These are phyloP conservation scores for Dissophora ornata DNA, from an alignment of 192 early-diverging fungal genomes.

Conservation along the genomic window DNA sequence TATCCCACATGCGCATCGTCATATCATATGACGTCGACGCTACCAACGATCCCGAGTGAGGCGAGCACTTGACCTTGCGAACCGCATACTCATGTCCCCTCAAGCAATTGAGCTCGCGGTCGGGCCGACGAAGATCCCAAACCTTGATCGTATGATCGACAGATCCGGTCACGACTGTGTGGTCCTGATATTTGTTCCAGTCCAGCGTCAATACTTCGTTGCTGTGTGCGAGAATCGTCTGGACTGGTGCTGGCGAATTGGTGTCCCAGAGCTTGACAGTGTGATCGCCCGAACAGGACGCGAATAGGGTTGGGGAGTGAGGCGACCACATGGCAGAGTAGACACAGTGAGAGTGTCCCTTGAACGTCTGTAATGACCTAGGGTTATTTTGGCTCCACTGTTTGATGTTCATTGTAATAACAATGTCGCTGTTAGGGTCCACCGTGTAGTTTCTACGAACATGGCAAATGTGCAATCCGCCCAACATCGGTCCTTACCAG, in stretches of 20 bases:
- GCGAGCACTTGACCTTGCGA: constrained; percentile 91
- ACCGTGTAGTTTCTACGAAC: neutral
- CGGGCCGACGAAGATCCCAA: constrained; percentile 89
- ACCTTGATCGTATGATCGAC: constrained; percentile 91
- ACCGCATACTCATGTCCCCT: constrained; percentile 94
- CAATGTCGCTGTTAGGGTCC: neutral
- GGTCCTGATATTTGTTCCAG: constrained; percentile 96
- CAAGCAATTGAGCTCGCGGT: constrained; percentile 78
- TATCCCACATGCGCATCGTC: constrained; percentile 96
- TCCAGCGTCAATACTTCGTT: constrained; percentile 93
- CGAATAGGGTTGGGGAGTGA: constrained; percentile 77
- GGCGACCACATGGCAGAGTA: constrained; percentile 92
- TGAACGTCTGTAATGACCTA: constrained; percentile 83
- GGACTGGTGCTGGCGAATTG: constrained; percentile 71
- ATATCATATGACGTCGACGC: constrained; percentile 95
- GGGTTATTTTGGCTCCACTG: constrained; percentile 90
- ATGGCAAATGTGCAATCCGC: too few species aligned
- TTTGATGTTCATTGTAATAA: too few species aligned
- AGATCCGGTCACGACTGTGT: constrained; percentile 87
- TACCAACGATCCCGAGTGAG: constrained; percentile 84
- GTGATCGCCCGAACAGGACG: constrained; percentile 91
- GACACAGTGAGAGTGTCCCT: constrained; percentile 94
- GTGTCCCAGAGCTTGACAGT: constrained; percentile 93
- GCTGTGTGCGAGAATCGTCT: constrained; percentile 81
- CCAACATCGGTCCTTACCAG: constrained; percentile 67